Base-by-base conservation (phyloP, 345 rosid genomes). In the Theobroma cacao region DNA sequence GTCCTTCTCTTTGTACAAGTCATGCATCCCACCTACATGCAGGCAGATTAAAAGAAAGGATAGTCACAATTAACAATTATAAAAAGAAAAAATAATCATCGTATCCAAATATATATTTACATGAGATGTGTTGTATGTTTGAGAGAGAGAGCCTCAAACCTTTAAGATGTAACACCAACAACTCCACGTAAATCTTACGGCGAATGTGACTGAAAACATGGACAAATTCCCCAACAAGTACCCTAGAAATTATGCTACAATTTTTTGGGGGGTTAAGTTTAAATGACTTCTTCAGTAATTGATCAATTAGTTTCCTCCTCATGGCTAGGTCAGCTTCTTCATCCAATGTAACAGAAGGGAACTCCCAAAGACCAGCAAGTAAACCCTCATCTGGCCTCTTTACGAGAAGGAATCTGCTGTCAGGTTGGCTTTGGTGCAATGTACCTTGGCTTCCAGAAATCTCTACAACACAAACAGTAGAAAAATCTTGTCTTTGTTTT, bases 351-450 rank as follows among this genome's bases (percentile, higher is more conserved):
- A 91, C 88, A 40, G 92, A 85, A 43, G 99, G 98, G 77, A 95
- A 95, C 89, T 95, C 99, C 99, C 98, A 93, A 43, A 95, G 96
- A 81, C 99, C 97, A 71, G 98, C 98, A 80, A 95, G 99, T 80
- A 95, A 84, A 64, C 99, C 97, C 66, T 82, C 92, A 60, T 91
- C 86, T 41, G 97, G 97, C 85, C 98, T 92, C 82, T 89, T 93
- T 66, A 93, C 87, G 3, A 95, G 90, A 87, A 93, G 89, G 86
- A 87, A 91, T 65, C 75, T 80, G 68, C 94, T 87, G 70, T 84
- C 87, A 56, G 90, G 63, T 80, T 83, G 82, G 40, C 77, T 82
- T 75, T 58, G 70, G 59, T 77, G 81, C 12, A 38, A 74, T 50
- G 34, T 12, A 77, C 77, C 78, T 15, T 73, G 52, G 69, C 79